Percentiles rank a stretch among this genome's conserved stretches.
phyloP scores from a whole-genome alignment of 2,329 filamentous ascomycete species.

The Fusarium sacchari region DNA sequence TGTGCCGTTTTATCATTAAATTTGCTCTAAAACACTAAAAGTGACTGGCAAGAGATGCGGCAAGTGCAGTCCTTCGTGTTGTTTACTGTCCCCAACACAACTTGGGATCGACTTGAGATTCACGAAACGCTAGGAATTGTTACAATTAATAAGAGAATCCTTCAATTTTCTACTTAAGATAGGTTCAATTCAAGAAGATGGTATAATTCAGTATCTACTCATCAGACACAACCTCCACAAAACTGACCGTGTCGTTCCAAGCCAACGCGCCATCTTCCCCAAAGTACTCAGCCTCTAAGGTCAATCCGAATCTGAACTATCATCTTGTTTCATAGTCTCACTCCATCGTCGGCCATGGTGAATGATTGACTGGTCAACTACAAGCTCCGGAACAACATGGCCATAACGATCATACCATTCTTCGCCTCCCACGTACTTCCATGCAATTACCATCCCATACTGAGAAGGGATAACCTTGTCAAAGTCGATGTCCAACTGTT shows the following conservation, averaged over 20 bases:
- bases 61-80: not conserved
- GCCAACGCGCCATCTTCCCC: too few species aligned
- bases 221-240: not conserved
- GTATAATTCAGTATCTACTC: not conserved
- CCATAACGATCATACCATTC: not conserved
- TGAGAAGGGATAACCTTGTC: not conserved
- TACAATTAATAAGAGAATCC: fast-evolving
- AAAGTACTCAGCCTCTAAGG: fast-evolving
- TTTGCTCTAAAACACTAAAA: too few species aligned
- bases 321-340: not conserved
- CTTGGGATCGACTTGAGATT: not conserved
- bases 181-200: fast-evolving
- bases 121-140: fast-evolving
- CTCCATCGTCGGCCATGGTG: not conserved
- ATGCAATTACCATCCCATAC: not conserved
- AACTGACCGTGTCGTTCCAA: not conserved
- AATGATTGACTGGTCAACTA: not conserved
- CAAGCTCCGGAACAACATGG: not conserved
- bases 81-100: too few species aligned
- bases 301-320: not conserved
- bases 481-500: not conserved
- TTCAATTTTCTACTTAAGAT: too few species aligned
- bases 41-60: too few species aligned
- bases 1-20: too few species aligned
- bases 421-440: not conserved